Conservation (phyloP, 805 yeast species). For the Kuraishia molischiana region DNA sequence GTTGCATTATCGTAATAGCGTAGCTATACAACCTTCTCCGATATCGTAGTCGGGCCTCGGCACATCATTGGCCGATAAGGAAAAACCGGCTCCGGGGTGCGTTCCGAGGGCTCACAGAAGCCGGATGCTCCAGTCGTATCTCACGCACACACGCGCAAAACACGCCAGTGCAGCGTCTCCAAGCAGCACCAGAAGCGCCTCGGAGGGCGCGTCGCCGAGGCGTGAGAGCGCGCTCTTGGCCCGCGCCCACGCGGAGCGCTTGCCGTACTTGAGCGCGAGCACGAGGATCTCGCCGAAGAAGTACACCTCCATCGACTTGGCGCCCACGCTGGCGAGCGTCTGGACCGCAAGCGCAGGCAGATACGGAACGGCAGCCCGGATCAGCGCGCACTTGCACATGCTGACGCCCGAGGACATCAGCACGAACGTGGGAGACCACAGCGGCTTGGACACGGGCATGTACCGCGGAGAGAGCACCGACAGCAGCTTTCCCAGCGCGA, state of each 20-base stretch:
- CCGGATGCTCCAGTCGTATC: neutral
- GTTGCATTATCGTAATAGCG: no score
- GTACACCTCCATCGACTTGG: slow-evolving; percentile 19
- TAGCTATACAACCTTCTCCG: no score
- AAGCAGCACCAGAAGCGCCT: neutral
- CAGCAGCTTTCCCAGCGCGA: slow-evolving; percentile 15
- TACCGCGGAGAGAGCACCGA: slow-evolving; percentile 16
- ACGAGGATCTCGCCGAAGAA: slow-evolving; percentile 11
- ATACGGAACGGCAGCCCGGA: slow-evolving; percentile 11
- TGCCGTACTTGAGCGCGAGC: slow-evolving; percentile 4
- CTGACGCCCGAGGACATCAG: slow-evolving; percentile 20
- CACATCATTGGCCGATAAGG: no score
- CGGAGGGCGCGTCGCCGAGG: neutral
- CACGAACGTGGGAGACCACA: slow-evolving; percentile 25
- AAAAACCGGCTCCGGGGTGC: no score
- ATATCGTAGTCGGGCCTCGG: no score
- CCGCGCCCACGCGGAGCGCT: slow-evolving; percentile 3
- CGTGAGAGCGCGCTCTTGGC: neutral
- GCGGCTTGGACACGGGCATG: slow-evolving; percentile 23
- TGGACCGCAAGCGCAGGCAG: slow-evolving; percentile 12
- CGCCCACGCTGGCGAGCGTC: slow-evolving; percentile 15
- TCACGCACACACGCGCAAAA: neutral
- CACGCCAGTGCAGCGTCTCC: neutral
- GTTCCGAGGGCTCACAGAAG: neutral
- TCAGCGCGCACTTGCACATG: slow-evolving; percentile 16